These are phyloP conservation scores for Fusarium bulbicola DNA, from an alignment of 2,329 filamentous ascomycete species.

Conservation along the genomic window DNA sequence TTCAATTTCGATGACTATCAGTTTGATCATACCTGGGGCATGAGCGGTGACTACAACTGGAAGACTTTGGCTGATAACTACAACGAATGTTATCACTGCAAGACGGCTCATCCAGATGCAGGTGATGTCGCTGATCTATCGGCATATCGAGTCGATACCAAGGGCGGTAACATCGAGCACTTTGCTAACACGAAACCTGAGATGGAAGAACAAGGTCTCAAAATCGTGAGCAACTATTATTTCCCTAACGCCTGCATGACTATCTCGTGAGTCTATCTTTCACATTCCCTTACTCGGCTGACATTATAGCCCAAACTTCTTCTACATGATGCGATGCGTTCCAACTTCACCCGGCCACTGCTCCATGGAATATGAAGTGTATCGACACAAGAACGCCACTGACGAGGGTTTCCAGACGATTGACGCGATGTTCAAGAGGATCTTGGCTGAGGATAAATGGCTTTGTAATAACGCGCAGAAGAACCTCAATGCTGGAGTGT, in stretches of 20 bases:
- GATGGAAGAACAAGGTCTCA: constrained; percentile 8
- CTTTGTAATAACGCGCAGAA: constrained; percentile 8
- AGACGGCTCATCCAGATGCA: constrained; percentile 9
- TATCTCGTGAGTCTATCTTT: constrained; percentile 2
- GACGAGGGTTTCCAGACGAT: background rate
- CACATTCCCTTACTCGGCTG: constrained; percentile 47
- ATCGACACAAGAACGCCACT: constrained; percentile 11
- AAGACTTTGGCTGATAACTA: constrained; percentile 58
- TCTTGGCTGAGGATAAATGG: constrained; percentile 10
- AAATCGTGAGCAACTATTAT: constrained; percentile 29
- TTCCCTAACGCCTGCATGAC: constrained; percentile 31
- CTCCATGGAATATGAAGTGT: constrained; percentile 21
- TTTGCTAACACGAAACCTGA: constrained; percentile 12
- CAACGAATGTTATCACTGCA: constrained; percentile 30
- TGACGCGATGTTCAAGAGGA: constrained; percentile 1
- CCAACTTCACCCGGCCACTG: background rate
- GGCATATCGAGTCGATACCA: constrained; percentile 7
- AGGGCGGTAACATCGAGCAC: constrained; percentile 27
- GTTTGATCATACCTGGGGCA: constrained; percentile 65
- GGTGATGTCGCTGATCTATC: background rate
- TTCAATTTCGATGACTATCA: constrained; percentile 61
- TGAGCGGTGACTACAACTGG: constrained; percentile 66
- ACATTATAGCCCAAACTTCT: constrained; percentile 42
- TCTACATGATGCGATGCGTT: constrained; percentile 10
- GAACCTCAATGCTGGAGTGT: background rate